Conservation (phyloP, 106 monocot genomes). For the Acorus calamus region DNA sequence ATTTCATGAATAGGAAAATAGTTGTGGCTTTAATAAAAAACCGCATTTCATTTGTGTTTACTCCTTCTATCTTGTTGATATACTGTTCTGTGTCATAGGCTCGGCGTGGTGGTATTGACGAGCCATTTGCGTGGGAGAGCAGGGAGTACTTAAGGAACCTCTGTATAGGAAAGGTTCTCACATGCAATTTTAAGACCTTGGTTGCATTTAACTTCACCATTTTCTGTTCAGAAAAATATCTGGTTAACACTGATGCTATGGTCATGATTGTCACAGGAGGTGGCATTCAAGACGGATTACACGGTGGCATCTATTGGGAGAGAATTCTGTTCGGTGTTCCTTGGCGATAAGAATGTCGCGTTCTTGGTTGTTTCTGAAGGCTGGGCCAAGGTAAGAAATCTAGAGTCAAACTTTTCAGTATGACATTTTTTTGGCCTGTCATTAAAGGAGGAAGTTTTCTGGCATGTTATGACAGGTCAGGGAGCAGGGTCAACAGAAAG, state of each 20-base stretch:
- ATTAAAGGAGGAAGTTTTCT: too few relatives aligned
- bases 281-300: constrained; percentile 83
- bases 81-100: constrained; percentile 33
- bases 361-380: constrained; percentile 65
- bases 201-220: not conserved
- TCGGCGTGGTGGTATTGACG: constrained; percentile 73
- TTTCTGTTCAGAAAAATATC: not conserved
- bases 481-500: constrained; percentile 67
- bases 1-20: too few relatives aligned
- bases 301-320: constrained; percentile 67
- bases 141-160: constrained; percentile 81
- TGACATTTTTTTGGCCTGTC: too few relatives aligned
- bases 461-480: constrained; percentile 40
- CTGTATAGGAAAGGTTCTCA: constrained; percentile 87
- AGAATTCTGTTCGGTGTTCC: constrained; percentile 91
- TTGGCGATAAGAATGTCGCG: constrained; percentile 89
- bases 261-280: constrained; percentile 46
- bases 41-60: too few relatives aligned
- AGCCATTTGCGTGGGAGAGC: constrained; percentile 98
- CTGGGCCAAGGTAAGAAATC: constrained; percentile 77
- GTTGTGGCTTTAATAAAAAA: too few relatives aligned
- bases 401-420: not conserved
- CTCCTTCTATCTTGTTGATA: too few relatives aligned
- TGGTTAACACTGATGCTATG: not conserved
- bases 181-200: constrained; percentile 7